Percentiles rank a stretch among this genome's conserved stretches.
phyloP scores from a whole-genome alignment of 257 asterid genomes.

The Datura wrightii region DNA sequence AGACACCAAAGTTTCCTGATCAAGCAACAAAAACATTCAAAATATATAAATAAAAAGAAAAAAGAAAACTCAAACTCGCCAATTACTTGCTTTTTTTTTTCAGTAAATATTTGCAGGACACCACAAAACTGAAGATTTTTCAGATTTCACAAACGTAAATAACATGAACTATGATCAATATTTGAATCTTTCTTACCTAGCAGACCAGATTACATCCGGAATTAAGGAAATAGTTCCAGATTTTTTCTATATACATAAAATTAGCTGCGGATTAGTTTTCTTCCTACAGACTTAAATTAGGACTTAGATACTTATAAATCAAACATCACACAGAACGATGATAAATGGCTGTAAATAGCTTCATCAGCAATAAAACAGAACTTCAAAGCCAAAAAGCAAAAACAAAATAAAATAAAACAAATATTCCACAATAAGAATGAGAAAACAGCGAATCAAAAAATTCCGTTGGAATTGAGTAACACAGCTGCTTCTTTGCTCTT shows the following conservation, averaged over 20 bases:
- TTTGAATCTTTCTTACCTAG: neutral
- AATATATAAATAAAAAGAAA: neutral
- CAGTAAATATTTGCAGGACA: neutral
- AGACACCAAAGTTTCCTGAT: conserved; percentile 58
- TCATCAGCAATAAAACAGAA: neutral
- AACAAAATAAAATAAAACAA: neutral
- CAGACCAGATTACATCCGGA: neutral
- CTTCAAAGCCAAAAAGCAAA: neutral
- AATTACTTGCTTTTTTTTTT: neutral
- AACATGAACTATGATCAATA: conserved; percentile 4
- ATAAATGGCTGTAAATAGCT: neutral
- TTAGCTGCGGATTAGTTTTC: neutral
- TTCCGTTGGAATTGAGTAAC: neutral
- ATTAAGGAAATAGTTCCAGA: neutral
- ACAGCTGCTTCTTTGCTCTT: neutral
- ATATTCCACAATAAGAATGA: neutral
- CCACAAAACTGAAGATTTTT: neutral
- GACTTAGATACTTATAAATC: neutral
- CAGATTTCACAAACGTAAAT: neutral
- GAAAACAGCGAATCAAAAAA: neutral
- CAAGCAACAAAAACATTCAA: neutral
- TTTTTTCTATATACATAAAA: neutral
- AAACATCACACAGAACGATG: neutral
- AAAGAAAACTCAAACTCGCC: neutral
- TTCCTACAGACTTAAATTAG: neutral